Evolutionary conservation across 1,284 basidiomycete genomes (phyloP), one percentile per base, ranked within the genome.

Genomic region (Malassezia obtusa): DNA sequence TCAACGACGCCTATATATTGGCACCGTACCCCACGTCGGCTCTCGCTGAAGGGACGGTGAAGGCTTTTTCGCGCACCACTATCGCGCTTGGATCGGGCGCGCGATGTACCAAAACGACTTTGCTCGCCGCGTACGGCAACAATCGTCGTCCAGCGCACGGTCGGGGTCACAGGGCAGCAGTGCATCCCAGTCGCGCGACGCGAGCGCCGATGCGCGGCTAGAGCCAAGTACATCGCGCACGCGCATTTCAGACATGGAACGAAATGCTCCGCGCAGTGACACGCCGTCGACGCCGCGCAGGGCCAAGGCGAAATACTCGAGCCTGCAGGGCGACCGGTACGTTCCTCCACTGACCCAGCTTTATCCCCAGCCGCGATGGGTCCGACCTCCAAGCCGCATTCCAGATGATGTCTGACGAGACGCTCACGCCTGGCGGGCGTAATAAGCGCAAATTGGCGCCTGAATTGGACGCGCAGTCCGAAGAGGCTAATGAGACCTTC

Each of bases 401-500:
- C 58, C 76, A 78, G 49, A 70, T 81, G 17, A 72, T 78, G 9
- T 68, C 74, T 1, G 77, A 78, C 21, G 67, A 64, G 22, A 67
- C 65, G 40, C 52, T 63, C 4, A 63, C 72, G 7, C 65, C 67
- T 1, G 57, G 61, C 24, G 38, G 53, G 26, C 60, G 65, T 17
- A 59, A 65, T 47, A 68, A 67, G 49, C 60, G 68, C 22, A 65
- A 66, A 50, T 52, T 64, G 21, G 54, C 56, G 15, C 58, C 64
- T 9, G 70, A 72, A 22, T 62, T 58, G 22, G 68, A 72, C 50
- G 61, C 64, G 10, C 67, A 69, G 39, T 64, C 64, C 39, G 78
- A 79, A 49, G 77, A 79, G 64, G 77, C 79, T 9, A 78, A 79
- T 60, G 72, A 76, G 49, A 78, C 79, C 0, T 81, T 80, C 64